Evolutionary conservation across 768 basidiomycete genomes (phyloP).

Genomic region (Kondoa subrosea): DNA sequence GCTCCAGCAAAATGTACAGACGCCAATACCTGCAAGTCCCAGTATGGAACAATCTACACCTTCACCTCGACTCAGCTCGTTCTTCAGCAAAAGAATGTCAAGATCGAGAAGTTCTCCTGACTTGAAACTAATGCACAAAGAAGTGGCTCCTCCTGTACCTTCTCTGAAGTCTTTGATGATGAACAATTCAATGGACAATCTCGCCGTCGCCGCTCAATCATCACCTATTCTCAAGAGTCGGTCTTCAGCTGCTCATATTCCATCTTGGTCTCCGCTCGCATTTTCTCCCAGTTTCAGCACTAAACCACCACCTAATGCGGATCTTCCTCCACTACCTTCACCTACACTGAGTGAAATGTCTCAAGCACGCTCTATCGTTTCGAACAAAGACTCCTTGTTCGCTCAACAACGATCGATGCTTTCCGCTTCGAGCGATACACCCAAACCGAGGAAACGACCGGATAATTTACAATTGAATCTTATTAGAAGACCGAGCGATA

Average conservation of each 20-base stretch:
- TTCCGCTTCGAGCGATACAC: no score
- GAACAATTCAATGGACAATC: not conserved
- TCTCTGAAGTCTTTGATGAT: not conserved
- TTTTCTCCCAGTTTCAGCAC: not conserved
- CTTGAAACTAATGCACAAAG: not conserved
- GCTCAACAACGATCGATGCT: not conserved
- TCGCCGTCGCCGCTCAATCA: not conserved
- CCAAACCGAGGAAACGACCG: not conserved
- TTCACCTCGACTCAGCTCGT: not conserved
- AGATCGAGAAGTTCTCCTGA: not conserved
- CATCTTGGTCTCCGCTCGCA: not conserved
- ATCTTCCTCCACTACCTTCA: not conserved
- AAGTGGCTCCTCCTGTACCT: not conserved
- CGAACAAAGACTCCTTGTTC: not conserved
- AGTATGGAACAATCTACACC: not conserved
- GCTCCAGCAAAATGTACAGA: no score
- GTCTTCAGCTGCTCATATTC: not conserved
- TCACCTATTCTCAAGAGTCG: not conserved
- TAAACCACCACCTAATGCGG: not conserved
- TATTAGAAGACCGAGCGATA: not conserved
- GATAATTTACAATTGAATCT: not conserved
- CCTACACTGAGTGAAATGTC: not conserved
- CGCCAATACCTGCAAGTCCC: no score
- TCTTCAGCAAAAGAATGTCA: not conserved
- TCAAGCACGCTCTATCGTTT: not conserved